phyloP scores from a whole-genome alignment of 495 filamentous ascomycete species.

The Aspergillus steynii region DNA sequence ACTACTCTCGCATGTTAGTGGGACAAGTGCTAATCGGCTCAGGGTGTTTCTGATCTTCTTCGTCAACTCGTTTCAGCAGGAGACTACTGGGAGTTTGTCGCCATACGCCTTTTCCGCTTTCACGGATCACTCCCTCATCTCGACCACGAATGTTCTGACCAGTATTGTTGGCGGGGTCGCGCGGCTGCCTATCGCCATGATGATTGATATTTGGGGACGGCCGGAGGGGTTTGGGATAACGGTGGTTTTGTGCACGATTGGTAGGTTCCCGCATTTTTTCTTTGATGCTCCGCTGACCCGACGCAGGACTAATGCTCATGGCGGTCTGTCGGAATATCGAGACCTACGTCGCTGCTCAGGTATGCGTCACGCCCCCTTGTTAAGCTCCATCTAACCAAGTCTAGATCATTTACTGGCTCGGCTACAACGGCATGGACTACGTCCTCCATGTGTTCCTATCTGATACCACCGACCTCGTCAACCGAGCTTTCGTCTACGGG shows the following conservation, averaged over 20 bases:
- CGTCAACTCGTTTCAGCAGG: constrained; percentile 28
- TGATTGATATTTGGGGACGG: constrained; percentile 61
- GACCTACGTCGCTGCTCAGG: constrained; percentile 43
- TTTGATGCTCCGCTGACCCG: not conserved
- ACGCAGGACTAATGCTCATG: constrained; percentile 44
- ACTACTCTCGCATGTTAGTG: not conserved
- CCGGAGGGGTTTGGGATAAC: constrained; percentile 44
- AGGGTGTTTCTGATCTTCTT: constrained; percentile 25
- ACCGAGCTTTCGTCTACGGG: constrained; percentile 57
- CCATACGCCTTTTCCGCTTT: constrained; percentile 22
- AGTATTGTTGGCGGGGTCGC: constrained; percentile 44
- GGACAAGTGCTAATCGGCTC: not conserved
- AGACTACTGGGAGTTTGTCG: constrained; percentile 10
- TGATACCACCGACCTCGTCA: constrained; percentile 58
- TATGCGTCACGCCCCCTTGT: constrained; percentile 5
- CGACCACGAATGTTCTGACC: constrained; percentile 18
- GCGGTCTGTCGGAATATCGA: constrained; percentile 39
- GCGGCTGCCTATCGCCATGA: constrained; percentile 60
- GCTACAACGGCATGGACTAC: constrained; percentile 55
- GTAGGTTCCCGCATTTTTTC: constrained; percentile 5
- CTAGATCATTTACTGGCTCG: constrained; percentile 52
- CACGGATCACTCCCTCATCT: constrained; percentile 21
- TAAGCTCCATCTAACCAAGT: not conserved
- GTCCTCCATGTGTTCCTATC: constrained; percentile 56
- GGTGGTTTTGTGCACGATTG: constrained; percentile 21